These are phyloP conservation scores for Cardiospermum halicacabum DNA, from an alignment of 345 rosid genomes.

Conservation along the genomic window DNA sequence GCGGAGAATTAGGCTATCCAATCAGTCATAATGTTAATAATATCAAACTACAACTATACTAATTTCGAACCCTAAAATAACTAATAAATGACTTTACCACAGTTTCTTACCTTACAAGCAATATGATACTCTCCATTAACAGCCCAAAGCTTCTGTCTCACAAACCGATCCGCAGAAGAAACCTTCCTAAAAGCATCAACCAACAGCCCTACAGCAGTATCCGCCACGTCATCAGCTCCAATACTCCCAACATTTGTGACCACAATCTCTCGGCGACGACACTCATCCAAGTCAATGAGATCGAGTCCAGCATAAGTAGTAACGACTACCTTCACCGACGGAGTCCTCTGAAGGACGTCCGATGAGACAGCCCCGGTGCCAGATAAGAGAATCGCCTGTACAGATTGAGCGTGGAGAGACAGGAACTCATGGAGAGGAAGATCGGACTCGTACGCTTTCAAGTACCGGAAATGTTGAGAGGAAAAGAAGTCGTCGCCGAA, in stretches of 20 bases:
- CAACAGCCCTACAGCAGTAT: conserved; percentile 50
- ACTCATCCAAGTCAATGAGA: conserved; percentile 46
- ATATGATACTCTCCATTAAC: conserved; percentile 31
- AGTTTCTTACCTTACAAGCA: conserved; percentile 34
- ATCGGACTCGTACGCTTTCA: conserved; percentile 27
- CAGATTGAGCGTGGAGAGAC: conserved; percentile 28
- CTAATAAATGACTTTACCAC: too few relatives aligned
- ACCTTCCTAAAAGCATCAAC: conserved; percentile 45
- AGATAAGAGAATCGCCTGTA: conserved; percentile 28
- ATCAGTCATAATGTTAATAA: too few relatives aligned
- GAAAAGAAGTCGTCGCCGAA: conserved; percentile 5
- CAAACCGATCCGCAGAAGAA: conserved; percentile 42
- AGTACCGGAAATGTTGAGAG: conserved; percentile 18
- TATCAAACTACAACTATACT: too few relatives aligned
- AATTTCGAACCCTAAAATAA: too few relatives aligned
- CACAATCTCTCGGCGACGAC: conserved; percentile 47
- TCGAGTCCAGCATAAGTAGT: conserved; percentile 51
- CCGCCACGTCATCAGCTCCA: conserved; percentile 49
- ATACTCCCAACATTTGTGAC: conserved; percentile 23
- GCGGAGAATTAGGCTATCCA: too few relatives aligned
- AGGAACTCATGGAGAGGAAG: conserved; percentile 34
- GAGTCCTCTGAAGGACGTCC: conserved; percentile 32
- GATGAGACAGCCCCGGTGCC: conserved; percentile 21
- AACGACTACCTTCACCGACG: conserved; percentile 40
- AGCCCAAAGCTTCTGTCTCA: conserved; percentile 41